Evolutionary conservation across 495 filamentous ascomycete genomes (phyloP), one percentile per base, ranked within the genome.

Genomic region (Penicillium chermesinum): DNA sequence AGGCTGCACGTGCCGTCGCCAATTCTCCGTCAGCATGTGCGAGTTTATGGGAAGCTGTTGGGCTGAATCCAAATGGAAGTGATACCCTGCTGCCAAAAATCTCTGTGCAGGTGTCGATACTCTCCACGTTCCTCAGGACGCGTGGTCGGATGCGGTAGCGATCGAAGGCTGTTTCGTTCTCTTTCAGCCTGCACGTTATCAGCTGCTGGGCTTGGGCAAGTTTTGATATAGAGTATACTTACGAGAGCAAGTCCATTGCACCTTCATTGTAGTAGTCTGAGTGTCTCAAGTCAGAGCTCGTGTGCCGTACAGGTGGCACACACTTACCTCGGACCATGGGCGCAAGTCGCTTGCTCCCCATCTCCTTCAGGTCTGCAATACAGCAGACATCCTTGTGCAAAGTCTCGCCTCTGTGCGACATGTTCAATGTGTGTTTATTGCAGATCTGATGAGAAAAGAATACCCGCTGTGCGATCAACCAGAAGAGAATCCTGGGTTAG

Each of bases 11-110:
- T 1, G 88, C 93, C 3, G 91, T 77, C 4, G 89, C 73, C 0
- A 91, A 82, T 58, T 95, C 89, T 51, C 89, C 89, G 59, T 95
- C 89, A 0, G 79, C 80, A 61, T 95, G 79, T 16, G 89, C 89
- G 0, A 95, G 81, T 65, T 93, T 90, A 40, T 89, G 88, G 4
- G 91, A 78, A 3, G 88, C 89, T 22, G 89, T 90, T 7, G 89
- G 89, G 12, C 87, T 89, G 22, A 95, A 85, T 58, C 93, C 91
- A 65, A 93, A 89, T 13, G 89, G 89, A 27, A 91, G 82, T 44
- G 80, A 72, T 44, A 82, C 76, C 46, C 62, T 62, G 15, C 46
- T 57, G 2, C 71, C 76, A 30, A 81, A 73, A 7, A 82, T 61
- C 7, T 61, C 61, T 0, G 70, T 74, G 13, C 62, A 69, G 7